Conservation (phyloP, 495 filamentous ascomycete genomes). For the Neurospora cerealis region DNA sequence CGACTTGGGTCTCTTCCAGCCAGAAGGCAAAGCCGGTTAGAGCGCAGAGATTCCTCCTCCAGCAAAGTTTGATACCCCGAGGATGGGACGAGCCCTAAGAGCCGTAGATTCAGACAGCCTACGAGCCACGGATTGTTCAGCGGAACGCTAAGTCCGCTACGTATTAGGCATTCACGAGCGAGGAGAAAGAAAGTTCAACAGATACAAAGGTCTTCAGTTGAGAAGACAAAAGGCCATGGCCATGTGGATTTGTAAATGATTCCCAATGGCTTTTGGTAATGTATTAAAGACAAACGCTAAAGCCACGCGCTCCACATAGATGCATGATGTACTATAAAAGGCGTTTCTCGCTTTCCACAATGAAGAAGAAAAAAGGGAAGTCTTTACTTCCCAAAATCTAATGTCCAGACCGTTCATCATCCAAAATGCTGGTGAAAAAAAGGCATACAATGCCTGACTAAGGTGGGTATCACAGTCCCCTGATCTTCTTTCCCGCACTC, state of each 20-base stretch:
- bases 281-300: not conserved
- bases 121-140: not conserved
- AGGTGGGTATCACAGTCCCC: not conserved
- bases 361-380: not conserved
- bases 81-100: not conserved
- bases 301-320: not conserved
- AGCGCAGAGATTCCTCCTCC: not conserved
- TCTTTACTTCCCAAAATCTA: not conserved
- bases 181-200: not conserved
- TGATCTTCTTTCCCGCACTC: not conserved
- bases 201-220: not conserved
- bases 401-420: not conserved
- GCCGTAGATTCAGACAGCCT: not conserved
- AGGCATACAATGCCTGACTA: not conserved
- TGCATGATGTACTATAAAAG: not conserved
- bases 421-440: not conserved
- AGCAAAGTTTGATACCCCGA: not conserved
- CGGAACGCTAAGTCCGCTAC: not conserved
- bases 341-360: not conserved
- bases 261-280: not conserved
- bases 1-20: not conserved
- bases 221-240: not conserved
- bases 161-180: not conserved
- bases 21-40: not conserved
- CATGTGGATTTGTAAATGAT: not conserved